Evolutionary conservation across 2,329 filamentous ascomycete genomes (phyloP).

Genomic region (Cercospora citrullina): DNA sequence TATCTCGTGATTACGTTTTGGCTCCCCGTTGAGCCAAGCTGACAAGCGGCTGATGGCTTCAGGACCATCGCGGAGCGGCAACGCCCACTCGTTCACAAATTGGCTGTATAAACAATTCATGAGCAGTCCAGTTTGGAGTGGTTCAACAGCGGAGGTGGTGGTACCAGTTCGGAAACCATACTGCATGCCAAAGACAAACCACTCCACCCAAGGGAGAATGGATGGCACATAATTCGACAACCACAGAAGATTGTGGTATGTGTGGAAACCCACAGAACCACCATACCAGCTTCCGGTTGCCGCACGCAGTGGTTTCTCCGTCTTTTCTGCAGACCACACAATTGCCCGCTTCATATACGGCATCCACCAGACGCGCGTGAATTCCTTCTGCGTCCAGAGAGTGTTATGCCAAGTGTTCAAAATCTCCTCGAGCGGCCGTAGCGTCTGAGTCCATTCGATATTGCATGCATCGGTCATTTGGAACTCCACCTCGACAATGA

Average conservation of each 20-base stretch:
- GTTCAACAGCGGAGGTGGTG: constrained; percentile 73
- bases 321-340: constrained; percentile 84
- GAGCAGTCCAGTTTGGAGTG: constrained; percentile 74
- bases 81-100: constrained; percentile 96
- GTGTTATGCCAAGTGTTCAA: constrained; percentile 69
- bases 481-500: constrained; percentile 87
- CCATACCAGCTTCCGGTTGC: constrained; percentile 77
- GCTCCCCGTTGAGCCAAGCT: constrained; percentile 79
- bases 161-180: constrained; percentile 80
- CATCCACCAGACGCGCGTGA: constrained; percentile 96
- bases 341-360: constrained; percentile 87
- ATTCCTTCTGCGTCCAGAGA: constrained; percentile 83
- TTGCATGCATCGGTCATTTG: constrained; percentile 77
- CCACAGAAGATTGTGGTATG: constrained; percentile 90
- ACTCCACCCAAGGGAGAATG: constrained; percentile 84
- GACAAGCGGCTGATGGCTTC: constrained; percentile 81
- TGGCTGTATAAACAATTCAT: constrained; percentile 99
- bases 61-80: constrained; percentile 81
- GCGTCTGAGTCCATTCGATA: constrained; percentile 81
- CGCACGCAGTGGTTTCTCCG: constrained; percentile 59
- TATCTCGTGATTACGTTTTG: constrained; percentile 65
- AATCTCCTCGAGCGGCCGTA: constrained; percentile 69
- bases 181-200: constrained; percentile 97
- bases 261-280: constrained; percentile 75
- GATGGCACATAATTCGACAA: constrained; percentile 74